A percentile compares a stretch with the other conserved stretches of the same genome.
Evolutionary conservation across 164 flowering plant species (phyloP).

Genomic region (Kingdonia uniflora): DNA sequence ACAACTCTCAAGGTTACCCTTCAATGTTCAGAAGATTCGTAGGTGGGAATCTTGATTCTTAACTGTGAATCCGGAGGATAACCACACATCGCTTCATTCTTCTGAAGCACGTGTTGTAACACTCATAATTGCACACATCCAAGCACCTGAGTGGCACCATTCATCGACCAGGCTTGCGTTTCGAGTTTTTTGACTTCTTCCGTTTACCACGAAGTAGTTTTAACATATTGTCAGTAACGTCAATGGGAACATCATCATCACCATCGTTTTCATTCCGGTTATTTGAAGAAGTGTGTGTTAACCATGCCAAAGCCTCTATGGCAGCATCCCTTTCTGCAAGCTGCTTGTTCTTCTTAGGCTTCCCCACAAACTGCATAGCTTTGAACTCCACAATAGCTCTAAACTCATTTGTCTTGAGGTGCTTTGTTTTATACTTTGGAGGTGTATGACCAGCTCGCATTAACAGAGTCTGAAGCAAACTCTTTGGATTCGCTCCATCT

Average conservation of each 20-base stretch:
- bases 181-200: slow-evolving; percentile 44
- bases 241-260: slow-evolving; percentile 42
- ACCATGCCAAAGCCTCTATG: slow-evolving; percentile 88
- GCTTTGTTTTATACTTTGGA: slow-evolving; percentile 91
- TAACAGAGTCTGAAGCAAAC: slow-evolving; percentile 81
- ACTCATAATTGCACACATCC: no score
- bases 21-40: no score
- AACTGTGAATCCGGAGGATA: no score
- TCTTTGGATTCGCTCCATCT: slow-evolving; percentile 91
- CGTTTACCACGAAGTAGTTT: slow-evolving; percentile 65
- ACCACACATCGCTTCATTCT: no score
- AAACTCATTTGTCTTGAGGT: slow-evolving; percentile 89
- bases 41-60: no score
- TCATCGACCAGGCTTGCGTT: slow-evolving; percentile 17
- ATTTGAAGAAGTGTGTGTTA: slow-evolving; percentile 82
- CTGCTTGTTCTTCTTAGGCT: slow-evolving; percentile 82
- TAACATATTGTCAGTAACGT: slow-evolving; percentile 85
- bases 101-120: no score
- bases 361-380: slow-evolving; percentile 98
- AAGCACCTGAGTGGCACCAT: no score
- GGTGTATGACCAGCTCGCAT: slow-evolving; percentile 96
- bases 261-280: slow-evolving; percentile 20
- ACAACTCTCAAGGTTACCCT: no score
- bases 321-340: slow-evolving; percentile 97
- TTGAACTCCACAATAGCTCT: slow-evolving; percentile 89